A percentile compares a stretch with the other conserved stretches of the same genome.
phyloP scores from a whole-genome alignment of 177 flowering plant genomes.

The Telopea speciosissima region DNA sequence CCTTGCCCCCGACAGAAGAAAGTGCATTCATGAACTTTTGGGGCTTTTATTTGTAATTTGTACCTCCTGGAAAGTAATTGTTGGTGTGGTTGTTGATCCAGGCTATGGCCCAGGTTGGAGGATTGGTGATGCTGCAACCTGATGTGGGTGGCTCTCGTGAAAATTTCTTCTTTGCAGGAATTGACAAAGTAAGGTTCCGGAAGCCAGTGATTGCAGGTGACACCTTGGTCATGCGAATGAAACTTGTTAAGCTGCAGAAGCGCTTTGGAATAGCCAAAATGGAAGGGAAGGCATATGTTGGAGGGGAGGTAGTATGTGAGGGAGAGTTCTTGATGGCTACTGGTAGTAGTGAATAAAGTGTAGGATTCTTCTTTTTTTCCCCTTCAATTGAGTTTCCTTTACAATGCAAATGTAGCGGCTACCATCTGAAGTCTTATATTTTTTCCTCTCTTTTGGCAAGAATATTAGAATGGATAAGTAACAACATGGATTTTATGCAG shows the following conservation, averaged over 20 bases:
- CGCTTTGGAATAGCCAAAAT: conserved; percentile 83
- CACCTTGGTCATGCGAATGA: conserved; percentile 94
- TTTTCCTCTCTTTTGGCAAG: too few relatives aligned
- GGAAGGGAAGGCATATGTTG: conserved; percentile 98
- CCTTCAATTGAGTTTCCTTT: background rate
- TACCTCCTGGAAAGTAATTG: background rate
- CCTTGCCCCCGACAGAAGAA: too few relatives aligned
- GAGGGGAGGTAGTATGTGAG: conserved; percentile 84
- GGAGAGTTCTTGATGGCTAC: conserved; percentile 94
- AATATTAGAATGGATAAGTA: background rate
- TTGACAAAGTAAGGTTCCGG: conserved; percentile 90
- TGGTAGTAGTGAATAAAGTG: conserved; percentile 43
- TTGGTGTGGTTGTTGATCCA: conserved; percentile 21
- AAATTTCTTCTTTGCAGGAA: conserved; percentile 89
- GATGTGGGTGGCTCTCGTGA: conserved; percentile 86
- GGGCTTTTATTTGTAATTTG: too few relatives aligned
- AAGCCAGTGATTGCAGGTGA: conserved; percentile 93
- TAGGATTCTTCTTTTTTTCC: background rate
- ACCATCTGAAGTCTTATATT: background rate
- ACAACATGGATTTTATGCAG: background rate
- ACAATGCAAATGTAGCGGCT: background rate
- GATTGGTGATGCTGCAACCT: conserved; percentile 88
- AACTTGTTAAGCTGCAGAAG: conserved; percentile 66
- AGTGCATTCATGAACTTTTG: too few relatives aligned
- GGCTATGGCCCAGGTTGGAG: conserved; percentile 99